Base-by-base conservation (phyloP, 2,329 filamentous ascomycete genomes). In the Beauveria sp. region DNA sequence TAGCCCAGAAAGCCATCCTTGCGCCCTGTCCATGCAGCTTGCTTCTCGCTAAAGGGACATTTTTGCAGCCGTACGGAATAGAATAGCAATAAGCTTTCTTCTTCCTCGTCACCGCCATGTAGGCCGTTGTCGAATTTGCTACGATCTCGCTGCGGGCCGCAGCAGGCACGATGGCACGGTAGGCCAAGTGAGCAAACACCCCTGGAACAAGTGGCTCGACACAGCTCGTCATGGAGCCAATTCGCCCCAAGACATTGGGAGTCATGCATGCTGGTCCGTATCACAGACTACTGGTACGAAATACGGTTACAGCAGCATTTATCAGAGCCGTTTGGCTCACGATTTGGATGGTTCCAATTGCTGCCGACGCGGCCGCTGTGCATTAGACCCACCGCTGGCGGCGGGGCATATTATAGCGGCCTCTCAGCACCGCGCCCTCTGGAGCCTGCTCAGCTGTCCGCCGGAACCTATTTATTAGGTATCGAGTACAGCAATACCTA, bases 371-470 rank as follows among this genome's bases (percentile, higher is more conserved):
- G 57, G 38, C 49, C 57, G 20, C 57, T 45, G 40, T 60, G 57
- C 57, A 60, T 60, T 26, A 60, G 49, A 42, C 53, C 57, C 57
- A 60, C 57, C 57, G 53, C 57, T 34, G 40, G 5, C 57, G 14
- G 57, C 57, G 57, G 57, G 57, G 49, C 57, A 24, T 34, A 26
- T 43, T 53, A 53, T 53, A 59, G 57, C 26, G 46, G 57, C n/a
- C 28, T 12, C 22, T 50, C 48, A 31, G 57, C 57, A 28, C 40
- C 18, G 53, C 54, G 38, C 48, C 56, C 38, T 60, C 22, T 50
- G 48, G 24, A 60, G 48, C 56, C 34, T 28, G 24, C 24, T 10
- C 31, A 28, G n/a, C 18, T 40, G 22, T 22, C 42, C 31, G 55
- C n/a, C 42, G 42, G 42, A 43, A 43, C 18, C n/a, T n/a, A 20